Evolutionary conservation across 108 stramenopile genomes (phyloP).

Genomic region (Schizochytrium sp.): DNA sequence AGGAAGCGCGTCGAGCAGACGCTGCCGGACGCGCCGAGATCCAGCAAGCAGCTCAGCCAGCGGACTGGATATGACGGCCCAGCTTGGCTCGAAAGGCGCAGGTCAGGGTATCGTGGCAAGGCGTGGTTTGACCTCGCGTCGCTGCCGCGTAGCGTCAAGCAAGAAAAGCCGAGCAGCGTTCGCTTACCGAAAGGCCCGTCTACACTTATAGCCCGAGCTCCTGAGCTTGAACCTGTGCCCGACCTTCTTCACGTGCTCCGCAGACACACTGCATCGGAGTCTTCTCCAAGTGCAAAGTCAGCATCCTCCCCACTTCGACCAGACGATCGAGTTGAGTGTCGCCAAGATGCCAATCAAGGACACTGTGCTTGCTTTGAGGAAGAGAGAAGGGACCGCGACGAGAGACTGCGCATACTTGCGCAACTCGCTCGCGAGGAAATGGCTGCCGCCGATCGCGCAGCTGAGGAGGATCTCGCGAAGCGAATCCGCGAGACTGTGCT

Average conservation of each 20-base stretch:
- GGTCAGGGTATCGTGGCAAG: not conserved
- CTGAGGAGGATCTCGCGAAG: not conserved
- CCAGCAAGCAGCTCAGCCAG: not conserved
- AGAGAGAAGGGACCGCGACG: too few relatives aligned
- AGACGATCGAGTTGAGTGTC: too few relatives aligned
- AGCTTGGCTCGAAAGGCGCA: not conserved
- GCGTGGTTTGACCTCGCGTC: not conserved
- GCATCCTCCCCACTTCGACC: too few relatives aligned
- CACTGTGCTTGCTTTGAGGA: too few relatives aligned
- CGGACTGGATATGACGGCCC: not conserved
- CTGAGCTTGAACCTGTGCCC: not conserved
- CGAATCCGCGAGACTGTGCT: not conserved
- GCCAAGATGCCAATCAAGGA: too few relatives aligned
- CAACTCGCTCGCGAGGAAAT: not conserved
- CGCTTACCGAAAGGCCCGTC: not conserved
- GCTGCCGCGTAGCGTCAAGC: not conserved
- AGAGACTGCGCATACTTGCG: too few relatives aligned
- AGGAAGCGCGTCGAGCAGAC: not conserved
- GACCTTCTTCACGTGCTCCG: not conserved
- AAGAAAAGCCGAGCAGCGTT: not conserved
- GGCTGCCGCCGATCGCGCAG: not conserved
- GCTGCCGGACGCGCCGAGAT: not conserved
- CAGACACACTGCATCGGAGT: too few relatives aligned
- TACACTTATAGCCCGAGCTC: not conserved
- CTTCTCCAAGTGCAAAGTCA: too few relatives aligned